These are phyloP conservation scores for Phytophthora crassamura DNA, from an alignment of 352 stramenopile species.

Conservation along the genomic window DNA sequence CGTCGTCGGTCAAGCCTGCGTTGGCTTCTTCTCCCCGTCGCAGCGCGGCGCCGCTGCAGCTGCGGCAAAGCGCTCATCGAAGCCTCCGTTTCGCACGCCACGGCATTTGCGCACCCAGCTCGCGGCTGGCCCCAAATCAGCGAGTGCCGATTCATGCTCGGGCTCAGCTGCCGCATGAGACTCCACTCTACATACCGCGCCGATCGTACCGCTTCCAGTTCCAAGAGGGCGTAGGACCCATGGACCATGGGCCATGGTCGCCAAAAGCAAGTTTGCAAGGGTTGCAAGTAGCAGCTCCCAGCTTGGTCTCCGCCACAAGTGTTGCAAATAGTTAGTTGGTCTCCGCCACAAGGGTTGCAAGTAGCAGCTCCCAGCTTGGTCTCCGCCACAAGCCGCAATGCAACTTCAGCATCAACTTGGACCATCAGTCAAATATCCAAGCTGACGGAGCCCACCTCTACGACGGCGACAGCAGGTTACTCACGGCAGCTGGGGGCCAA, in stretches of 20 bases:
- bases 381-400: no score
- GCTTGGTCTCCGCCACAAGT: no score
- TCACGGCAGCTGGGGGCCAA: slow-evolving; percentile 25
- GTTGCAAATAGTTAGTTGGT: no score
- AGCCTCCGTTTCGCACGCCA: slow-evolving; percentile 45
- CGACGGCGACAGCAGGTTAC: slow-evolving; percentile 34
- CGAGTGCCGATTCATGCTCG: no score
- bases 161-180: slow-evolving; percentile 14
- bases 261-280: slow-evolving; percentile 1
- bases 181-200: slow-evolving; percentile 40
- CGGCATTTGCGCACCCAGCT: slow-evolving; percentile 27
- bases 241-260: no score
- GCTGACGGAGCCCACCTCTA: slow-evolving; percentile 15
- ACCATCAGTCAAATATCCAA: neutral
- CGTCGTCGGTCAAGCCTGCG: no score
- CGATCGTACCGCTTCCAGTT: slow-evolving; percentile 31
- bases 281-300: slow-evolving; percentile 3
- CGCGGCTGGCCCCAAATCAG: slow-evolving; percentile 42
- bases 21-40: no score
- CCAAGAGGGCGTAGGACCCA: no score
- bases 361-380: slow-evolving; percentile 7
- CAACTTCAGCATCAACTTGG: slow-evolving; percentile 15
- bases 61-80: slow-evolving; percentile 19
- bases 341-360: slow-evolving; percentile 1
- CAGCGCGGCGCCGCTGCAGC: slow-evolving; percentile 5